Base-by-base conservation (phyloP, 1,139 yeast genomes). In the Pichia sp. region DNA sequence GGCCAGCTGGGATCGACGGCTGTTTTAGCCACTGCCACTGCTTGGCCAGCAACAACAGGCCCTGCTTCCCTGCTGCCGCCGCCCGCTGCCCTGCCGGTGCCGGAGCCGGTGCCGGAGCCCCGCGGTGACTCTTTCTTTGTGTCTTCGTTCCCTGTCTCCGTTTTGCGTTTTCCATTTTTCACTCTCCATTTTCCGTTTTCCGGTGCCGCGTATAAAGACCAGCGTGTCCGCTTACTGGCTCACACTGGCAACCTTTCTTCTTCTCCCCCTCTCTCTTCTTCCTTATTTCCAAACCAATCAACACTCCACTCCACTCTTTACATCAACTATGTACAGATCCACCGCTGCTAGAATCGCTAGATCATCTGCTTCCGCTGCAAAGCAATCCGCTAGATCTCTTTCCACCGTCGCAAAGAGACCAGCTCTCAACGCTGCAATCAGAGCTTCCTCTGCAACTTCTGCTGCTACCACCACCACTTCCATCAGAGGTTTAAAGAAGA, bases 401-500 rank as follows among this genome's bases (percentile, higher is more conserved):
- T 69, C 82, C 57, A 74, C 73, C 69, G 79, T 88, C 77, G 73
- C 85, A 52, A 67, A 81, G 55, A 47, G 51, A 47, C 47, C 47
- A 44, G 34, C 49, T 32, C 34, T 45, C 25, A 35, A 84, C 51
- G 71, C 79, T 51, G 71, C 80, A 55, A 71, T 80, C 49, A 60
- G 72, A 51, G 54, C 60, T 47, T 64, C 67, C 46, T 18, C 32
- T 18, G 54, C 60, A 46, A 64, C 67, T 46, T 18, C 32, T 18
- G n/a, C 18, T 9, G n/a, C 32, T 17, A 65, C 73, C 62, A 63
- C 71, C 50, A 68, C 70, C 31, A 48, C 64, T 58, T 71, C 70
- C 54, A 66, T 70, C 55, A 85, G 96, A 72, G 97, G 97, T 71
- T 66, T 89, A 62, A 86, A 91, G 78, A 79, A 88, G 72, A 93